A percentile compares a stretch with the other conserved stretches of the same genome.
phyloP scores from a whole-genome alignment of 169 alveolate genomes.

The Neospora caninum region DNA sequence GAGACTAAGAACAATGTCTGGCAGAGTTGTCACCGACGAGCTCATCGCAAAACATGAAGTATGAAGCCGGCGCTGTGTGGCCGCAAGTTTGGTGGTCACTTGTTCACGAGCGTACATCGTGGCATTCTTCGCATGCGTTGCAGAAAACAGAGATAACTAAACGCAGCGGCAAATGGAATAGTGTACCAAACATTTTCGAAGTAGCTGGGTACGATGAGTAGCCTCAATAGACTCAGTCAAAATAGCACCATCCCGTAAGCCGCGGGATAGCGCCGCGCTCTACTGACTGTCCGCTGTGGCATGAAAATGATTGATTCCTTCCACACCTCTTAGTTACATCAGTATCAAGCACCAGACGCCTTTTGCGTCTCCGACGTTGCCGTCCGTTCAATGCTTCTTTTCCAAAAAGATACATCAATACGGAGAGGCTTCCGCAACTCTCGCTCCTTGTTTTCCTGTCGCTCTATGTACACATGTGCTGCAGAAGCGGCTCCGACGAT shows the following conservation, averaged over 20 bases:
- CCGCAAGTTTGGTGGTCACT: background rate
- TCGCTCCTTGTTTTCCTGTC: background rate
- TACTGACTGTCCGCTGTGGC: no score
- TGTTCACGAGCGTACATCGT: background rate
- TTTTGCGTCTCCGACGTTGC: no score
- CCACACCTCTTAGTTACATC: background rate
- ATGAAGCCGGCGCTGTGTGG: background rate
- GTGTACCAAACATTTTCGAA: no score
- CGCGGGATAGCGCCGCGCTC: no score
- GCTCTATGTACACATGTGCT: background rate
- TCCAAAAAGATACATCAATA: background rate
- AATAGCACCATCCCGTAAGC: no score
- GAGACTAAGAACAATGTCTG: background rate
- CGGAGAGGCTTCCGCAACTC: background rate
- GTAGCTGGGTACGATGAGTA: no score
- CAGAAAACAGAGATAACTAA: background rate
- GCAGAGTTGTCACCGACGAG: background rate
- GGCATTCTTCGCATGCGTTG: background rate
- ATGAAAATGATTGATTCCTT: no score
- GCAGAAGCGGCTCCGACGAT: conserved; percentile 1
- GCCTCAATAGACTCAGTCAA: no score
- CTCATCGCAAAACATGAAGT: background rate
- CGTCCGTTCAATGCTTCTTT: no score
- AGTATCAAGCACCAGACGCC: background rate
- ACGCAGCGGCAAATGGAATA: no score